Base-by-base conservation (phyloP, 208 protist species). In the Trypanosoma cruzi region DNA sequence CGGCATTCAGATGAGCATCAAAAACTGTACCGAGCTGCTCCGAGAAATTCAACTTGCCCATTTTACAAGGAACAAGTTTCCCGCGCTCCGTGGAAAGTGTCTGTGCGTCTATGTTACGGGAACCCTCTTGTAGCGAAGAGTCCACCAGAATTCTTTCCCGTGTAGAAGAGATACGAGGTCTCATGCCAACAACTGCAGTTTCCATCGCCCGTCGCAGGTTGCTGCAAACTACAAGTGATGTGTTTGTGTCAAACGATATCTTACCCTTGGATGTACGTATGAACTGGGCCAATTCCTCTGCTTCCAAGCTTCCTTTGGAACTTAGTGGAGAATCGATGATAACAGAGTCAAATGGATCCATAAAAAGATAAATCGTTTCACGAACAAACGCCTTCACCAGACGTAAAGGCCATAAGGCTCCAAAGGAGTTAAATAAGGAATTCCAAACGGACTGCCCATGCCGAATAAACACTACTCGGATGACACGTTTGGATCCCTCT, bases 401-500 rank as follows among this genome's bases (percentile, higher is more conserved):
- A 46, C 92, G 88, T 40, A 83, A 28, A 8, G 90, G 86, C 72
- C 89, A 89, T 4, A 67, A 73, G 0, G 77, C 11, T 32, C 80
- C 84, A 61, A 83, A 84, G 20, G 77, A 79, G 79, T 96, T 97
- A 79, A 95, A 96, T 42, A 97, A 71, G 11, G 89, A 92, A 80
- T 98, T 98, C 92, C 94, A 98, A n/a, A 94, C 85, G 0, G 89
- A 96, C 79, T 98, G 92, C 8, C 94, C 94, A 72, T 98, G 94
- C 16, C 94, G 88, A 61, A 98, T 80, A 58, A 98, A 97, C n/a
- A 96, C 83, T 10, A 98, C 58, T n/a, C 88, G 82, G 53, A 97
- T 85, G 4, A 70, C 80, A 32, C 89, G 88, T 56, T 64, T 85
- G 20, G 80, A 86, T 40, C 71, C 68, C 28, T 54, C 57, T 7